Percentiles rank a stretch among this genome's conserved stretches.
Conservation (phyloP, 192 early-diverging fungal genomes). For the Fimicolochytrium jonesii region DNA sequence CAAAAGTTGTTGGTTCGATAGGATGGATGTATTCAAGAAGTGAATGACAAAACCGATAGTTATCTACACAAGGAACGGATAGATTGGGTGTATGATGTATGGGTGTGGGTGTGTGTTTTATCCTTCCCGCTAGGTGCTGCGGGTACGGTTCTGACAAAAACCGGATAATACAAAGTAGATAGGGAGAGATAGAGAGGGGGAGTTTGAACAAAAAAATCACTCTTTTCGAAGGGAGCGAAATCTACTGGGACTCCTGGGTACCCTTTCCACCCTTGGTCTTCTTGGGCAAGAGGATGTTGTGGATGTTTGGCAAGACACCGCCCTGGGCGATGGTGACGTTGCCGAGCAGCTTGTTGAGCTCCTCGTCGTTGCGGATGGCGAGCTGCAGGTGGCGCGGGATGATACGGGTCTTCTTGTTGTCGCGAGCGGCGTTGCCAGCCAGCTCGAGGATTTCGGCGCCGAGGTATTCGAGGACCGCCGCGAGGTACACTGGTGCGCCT, state of each 20-base stretch:
- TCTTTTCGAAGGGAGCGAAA: too few species aligned
- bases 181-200: too few species aligned
- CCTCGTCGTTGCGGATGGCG: conserved; percentile 88
- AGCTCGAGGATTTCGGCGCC: conserved; percentile 90
- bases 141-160: too few species aligned
- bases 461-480: conserved; percentile 88
- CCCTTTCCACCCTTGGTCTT: conserved; percentile 17
- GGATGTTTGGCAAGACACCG: conserved; percentile 31
- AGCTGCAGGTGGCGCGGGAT: conserved; percentile 84
- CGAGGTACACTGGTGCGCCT: conserved; percentile 85
- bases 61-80: too few species aligned
- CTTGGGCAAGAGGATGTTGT: conserved; percentile 22
- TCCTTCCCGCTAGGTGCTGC: too few species aligned
- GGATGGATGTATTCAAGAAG: too few species aligned
- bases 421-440: conserved; percentile 85
- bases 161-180: too few species aligned
- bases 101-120: too few species aligned
- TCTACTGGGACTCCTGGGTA: not conserved
- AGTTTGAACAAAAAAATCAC: too few species aligned
- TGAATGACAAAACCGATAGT: too few species aligned
- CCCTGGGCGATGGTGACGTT: conserved; percentile 85
- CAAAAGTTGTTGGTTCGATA: too few species aligned
- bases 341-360: conserved; percentile 74
- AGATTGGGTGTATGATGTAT: too few species aligned
- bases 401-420: conserved; percentile 83